A percentile compares a stretch with the other conserved stretches of the same genome.
phyloP scores from a whole-genome alignment of 2,329 filamentous ascomycete genomes.

The Fusarium odoratissimum region DNA sequence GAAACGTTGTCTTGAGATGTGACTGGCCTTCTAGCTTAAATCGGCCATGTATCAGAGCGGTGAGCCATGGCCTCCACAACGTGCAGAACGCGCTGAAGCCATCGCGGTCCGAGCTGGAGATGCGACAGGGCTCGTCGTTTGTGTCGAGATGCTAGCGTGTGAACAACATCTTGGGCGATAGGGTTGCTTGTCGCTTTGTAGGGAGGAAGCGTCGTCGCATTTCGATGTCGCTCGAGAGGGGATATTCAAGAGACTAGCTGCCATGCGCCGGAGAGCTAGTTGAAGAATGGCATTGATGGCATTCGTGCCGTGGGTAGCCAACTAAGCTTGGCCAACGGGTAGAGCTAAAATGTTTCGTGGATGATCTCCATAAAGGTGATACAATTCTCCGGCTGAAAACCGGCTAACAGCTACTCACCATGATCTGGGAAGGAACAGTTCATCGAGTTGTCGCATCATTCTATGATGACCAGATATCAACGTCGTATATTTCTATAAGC shows the following conservation, averaged over 20 bases:
- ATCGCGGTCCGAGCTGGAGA: background rate
- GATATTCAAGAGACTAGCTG: background rate
- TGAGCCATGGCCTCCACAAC: too few species aligned
- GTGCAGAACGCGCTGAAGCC: background rate
- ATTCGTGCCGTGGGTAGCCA: background rate
- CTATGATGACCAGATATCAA: too few species aligned
- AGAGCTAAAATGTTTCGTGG: background rate
- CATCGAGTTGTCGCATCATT: too few species aligned
- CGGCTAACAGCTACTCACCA: background rate
- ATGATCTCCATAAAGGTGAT: background rate
- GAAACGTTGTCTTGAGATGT: too few species aligned
- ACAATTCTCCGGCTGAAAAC: background rate
- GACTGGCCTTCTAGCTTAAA: too few species aligned
- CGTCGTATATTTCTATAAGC: too few species aligned
- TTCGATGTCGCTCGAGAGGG: background rate
- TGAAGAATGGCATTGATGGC: background rate
- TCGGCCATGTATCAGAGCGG: too few species aligned
- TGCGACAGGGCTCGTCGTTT: background rate
- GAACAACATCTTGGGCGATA: background rate
- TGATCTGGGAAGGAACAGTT: too few species aligned
- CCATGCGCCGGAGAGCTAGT: background rate
- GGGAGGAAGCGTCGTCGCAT: background rate
- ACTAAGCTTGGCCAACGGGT: background rate
- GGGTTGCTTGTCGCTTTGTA: background rate
- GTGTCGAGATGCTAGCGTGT: background rate